phyloP scores from a whole-genome alignment of 495 filamentous ascomycete species.

The Pyrenula aspistea region DNA sequence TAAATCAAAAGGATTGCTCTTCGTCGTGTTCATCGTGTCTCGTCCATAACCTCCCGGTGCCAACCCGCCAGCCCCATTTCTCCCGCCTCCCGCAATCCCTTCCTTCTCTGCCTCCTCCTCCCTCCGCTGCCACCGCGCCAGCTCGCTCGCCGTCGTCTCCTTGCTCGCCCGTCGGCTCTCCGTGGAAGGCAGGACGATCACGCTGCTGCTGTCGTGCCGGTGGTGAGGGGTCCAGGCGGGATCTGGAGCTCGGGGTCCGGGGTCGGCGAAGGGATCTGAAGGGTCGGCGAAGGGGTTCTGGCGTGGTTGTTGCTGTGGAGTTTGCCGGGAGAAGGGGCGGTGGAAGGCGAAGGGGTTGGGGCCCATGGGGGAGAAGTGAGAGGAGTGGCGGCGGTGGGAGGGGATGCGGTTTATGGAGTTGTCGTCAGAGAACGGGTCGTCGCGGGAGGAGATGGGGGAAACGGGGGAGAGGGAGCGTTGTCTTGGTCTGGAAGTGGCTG shows the following conservation, averaged over 20 bases:
- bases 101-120: not conserved
- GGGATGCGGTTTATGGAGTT: not conserved
- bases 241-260: not conserved
- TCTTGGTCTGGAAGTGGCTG: not conserved
- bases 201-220: not conserved
- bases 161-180: not conserved
- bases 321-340: not conserved
- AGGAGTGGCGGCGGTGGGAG: not conserved
- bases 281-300: not conserved
- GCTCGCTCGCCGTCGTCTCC: not conserved
- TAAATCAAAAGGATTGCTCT: conserved; percentile 1
- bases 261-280: not conserved
- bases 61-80: too few species aligned
- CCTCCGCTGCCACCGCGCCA: not conserved
- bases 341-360: not conserved
- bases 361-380: not conserved
- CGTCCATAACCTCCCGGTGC: not conserved
- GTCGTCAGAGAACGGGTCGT: not conserved
- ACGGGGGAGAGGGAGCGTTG: not conserved
- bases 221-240: not conserved
- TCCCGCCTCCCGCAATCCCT: not conserved
- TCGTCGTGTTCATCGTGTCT: not conserved
- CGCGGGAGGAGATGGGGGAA: not conserved
- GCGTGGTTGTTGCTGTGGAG: not conserved
- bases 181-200: not conserved